phyloP scores from a whole-genome alignment of 2,329 filamentous ascomycete genomes.

The Sporothrix dimorphospora region DNA sequence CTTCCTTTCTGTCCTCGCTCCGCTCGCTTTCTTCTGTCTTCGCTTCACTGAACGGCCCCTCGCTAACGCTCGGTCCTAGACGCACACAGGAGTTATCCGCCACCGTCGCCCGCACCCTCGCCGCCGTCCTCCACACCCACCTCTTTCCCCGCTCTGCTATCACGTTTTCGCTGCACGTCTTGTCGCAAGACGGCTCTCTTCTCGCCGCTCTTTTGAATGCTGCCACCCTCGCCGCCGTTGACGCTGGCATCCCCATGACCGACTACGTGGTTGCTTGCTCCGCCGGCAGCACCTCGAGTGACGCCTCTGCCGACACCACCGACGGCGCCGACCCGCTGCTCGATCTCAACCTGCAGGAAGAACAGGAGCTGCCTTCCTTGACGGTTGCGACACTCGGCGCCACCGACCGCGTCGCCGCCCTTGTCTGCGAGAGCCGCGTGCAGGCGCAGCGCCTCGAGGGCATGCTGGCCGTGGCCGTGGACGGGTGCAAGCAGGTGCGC shows the following conservation, averaged over 20 bases:
- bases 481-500: slow-evolving; percentile 86
- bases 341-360: slow-evolving; percentile 78
- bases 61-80: slow-evolving; percentile 48
- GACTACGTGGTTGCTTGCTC: slow-evolving; percentile 90
- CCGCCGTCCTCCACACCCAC: slow-evolving; percentile 78
- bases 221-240: slow-evolving; percentile 85
- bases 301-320: slow-evolving; percentile 64
- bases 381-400: slow-evolving; percentile 81
- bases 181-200: slow-evolving; percentile 87
- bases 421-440: slow-evolving; percentile 88
- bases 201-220: slow-evolving; percentile 91
- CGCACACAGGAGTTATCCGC: slow-evolving; percentile 79
- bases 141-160: slow-evolving; percentile 89
- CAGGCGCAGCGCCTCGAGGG: slow-evolving; percentile 80
- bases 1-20: not conserved
- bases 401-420: slow-evolving; percentile 73
- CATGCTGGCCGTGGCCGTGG: slow-evolving; percentile 89
- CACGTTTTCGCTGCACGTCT: slow-evolving; percentile 78
- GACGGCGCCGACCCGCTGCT: slow-evolving; percentile 76
- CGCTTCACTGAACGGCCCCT: too few relatives aligned
- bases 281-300: slow-evolving; percentile 74
- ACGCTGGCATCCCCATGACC: slow-evolving; percentile 93
- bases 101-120: slow-evolving; percentile 76
- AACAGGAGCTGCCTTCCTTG: slow-evolving; percentile 84
- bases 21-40: slow-evolving; percentile 12